phyloP scores from a whole-genome alignment of 306 rosid species.

The Dicorynia guianensis region DNA sequence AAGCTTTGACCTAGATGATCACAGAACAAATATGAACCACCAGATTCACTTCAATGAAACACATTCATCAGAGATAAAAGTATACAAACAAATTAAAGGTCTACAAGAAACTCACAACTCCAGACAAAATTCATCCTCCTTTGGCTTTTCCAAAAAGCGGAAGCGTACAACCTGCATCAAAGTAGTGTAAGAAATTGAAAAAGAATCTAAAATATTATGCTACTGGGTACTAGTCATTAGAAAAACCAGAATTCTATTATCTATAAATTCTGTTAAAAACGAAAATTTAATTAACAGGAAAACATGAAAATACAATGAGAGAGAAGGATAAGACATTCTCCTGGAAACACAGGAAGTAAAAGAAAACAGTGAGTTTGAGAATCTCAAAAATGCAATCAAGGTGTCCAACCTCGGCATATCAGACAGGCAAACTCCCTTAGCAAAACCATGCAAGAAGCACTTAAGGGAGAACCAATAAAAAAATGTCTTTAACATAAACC shows the following conservation, averaged over 20 bases:
- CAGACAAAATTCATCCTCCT: slow-evolving; percentile 84
- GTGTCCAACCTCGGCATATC: too few relatives aligned
- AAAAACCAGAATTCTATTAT: neutral
- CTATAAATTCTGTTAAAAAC: too few relatives aligned
- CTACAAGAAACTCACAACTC: slow-evolving; percentile 70
- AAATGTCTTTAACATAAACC: too few relatives aligned
- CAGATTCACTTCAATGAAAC: neutral
- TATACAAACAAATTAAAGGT: neutral
- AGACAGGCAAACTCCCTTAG: too few relatives aligned
- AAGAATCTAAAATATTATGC: neutral
- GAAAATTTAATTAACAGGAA: too few relatives aligned
- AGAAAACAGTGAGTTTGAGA: too few relatives aligned
- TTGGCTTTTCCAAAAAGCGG: slow-evolving; percentile 85
- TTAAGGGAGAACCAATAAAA: too few relatives aligned
- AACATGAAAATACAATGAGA: too few relatives aligned
- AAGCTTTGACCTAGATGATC: slow-evolving; percentile 61
- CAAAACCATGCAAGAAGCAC: too few relatives aligned
- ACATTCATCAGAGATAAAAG: neutral
- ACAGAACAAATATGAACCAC: slow-evolving; percentile 13
- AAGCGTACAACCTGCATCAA: slow-evolving; percentile 83
- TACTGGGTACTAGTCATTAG: neutral
- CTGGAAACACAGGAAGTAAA: too few relatives aligned
- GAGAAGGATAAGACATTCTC: too few relatives aligned
- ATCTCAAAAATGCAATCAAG: too few relatives aligned
- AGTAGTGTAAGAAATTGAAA: slow-evolving; percentile 16